These are phyloP conservation scores for Naganishia vaughanmartiniae DNA, from an alignment of 768 basidiomycete species.

Conservation along the genomic window DNA sequence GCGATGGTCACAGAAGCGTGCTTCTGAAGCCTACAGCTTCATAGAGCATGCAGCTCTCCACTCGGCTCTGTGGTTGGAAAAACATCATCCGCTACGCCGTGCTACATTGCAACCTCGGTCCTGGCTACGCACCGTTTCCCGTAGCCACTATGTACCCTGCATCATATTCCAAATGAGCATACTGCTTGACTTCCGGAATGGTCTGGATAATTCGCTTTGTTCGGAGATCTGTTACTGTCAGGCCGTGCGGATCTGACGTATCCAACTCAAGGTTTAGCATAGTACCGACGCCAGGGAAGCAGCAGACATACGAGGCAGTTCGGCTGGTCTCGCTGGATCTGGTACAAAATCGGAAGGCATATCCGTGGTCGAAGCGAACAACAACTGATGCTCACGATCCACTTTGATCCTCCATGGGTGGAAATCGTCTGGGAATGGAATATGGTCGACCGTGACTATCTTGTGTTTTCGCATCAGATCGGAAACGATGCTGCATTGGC, in stretches of 20 bases:
- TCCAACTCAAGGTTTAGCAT: background rate
- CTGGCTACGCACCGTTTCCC: background rate
- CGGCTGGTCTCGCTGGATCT: background rate
- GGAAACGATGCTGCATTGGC: constrained; percentile 1
- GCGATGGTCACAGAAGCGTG: no score
- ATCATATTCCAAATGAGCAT: constrained; percentile 25
- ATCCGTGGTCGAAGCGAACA: constrained; percentile 12
- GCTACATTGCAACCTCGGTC: no score
- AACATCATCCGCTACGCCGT: no score
- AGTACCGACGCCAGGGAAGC: background rate
- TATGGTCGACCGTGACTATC: background rate
- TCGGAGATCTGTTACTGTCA: constrained; percentile 2
- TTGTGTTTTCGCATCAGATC: background rate
- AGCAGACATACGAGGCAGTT: background rate
- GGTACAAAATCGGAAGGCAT: background rate
- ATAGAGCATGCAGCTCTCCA: no score
- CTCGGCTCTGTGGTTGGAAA: no score
- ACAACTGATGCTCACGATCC: constrained; percentile 6
- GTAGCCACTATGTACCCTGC: constrained; percentile 18
- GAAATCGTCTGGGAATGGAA: background rate
- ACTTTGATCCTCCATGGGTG: constrained; percentile 26
- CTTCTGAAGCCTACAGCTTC: no score
- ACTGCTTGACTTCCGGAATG: constrained; percentile 6
- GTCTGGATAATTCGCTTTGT: constrained; percentile 7
- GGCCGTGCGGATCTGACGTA: background rate